Evolutionary conservation across 192 early-diverging fungal genomes (phyloP), one percentile per base, ranked within the genome.

Genomic region (Podila horticola): DNA sequence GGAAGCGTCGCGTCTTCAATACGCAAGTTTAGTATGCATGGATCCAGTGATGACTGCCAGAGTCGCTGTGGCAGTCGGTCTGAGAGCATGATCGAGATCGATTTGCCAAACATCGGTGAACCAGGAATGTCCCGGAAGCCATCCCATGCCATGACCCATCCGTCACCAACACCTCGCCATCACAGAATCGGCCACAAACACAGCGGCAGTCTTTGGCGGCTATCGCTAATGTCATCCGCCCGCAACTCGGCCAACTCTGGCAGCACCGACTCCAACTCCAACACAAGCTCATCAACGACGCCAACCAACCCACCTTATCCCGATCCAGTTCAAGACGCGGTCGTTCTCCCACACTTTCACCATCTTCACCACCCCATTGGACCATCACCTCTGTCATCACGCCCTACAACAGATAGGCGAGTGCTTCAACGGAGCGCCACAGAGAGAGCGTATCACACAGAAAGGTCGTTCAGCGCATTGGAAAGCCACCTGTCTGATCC

Each of bases 201-300:
- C 30, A 69, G 57, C 15, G 66, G n/a, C 2, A 73, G 38, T 33
- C 45, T 69, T 5, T 81, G 77, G 77, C 67, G 52, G 30, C 38
- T 65, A 1, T 81, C 77, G 8, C 20, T 73, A 12, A 71, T 69
- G 62, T 68, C 64, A 1, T 72, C 76, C 22, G 50, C 61, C 30
- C 64, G 45, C n/a, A 55, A n/a, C 52, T 55, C 52, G 6, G 52
- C n/a, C 24, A 55, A 55, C 22, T 55, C 52, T 55, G 24, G n/a
- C 20, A 26, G 52, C 17, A 24, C 22, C 5, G 24, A 55, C 24
- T 26, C 52, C 20, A 26, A 12, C 24, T 55, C 52, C 24, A n/a
- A 55, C 41, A 17, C 41, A 22, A n/a, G 24, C 52, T 26, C 52
- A 19, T 55, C 24, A 20, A 26, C 52, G 6, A 24, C 52, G 24